Percentiles rank a stretch among this genome's conserved stretches.
phyloP scores from a whole-genome alignment of 768 basidiomycete genomes.

The Ramaria rubella region DNA sequence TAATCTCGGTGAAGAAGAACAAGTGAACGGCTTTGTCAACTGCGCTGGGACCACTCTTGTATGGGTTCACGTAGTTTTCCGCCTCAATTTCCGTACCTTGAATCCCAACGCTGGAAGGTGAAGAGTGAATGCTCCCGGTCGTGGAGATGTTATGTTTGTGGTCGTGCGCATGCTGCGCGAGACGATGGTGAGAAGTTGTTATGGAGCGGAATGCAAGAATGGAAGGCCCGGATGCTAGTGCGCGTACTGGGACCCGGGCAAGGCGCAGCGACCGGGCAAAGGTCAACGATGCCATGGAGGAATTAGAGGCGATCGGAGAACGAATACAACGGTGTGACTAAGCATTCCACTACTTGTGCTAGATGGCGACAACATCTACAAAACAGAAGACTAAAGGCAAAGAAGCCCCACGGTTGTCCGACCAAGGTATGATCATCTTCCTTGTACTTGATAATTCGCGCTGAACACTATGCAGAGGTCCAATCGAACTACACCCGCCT shows the following conservation, averaged over 20 bases:
- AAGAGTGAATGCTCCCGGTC: not conserved
- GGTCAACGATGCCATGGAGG: constrained; percentile 44
- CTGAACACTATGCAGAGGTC: constrained; percentile 46
- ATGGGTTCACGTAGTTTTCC: constrained; percentile 45
- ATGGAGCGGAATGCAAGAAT: constrained; percentile 46
- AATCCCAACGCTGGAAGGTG: not conserved
- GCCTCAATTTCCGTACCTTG: not conserved
- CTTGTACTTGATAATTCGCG: constrained; percentile 32
- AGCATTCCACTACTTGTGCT: constrained; percentile 17
- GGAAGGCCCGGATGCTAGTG: constrained; percentile 26
- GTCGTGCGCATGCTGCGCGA: constrained; percentile 19
- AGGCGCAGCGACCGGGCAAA: constrained; percentile 31
- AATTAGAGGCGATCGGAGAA: constrained; percentile 49
- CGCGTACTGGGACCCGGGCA: constrained; percentile 22
- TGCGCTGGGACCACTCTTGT: constrained; percentile 77
- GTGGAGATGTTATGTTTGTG: constrained; percentile 10
- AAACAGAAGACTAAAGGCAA: constrained; percentile 56
- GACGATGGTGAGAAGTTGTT: constrained; percentile 31
- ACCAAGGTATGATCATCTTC: constrained; percentile 56
- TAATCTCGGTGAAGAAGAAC: constrained; percentile 98
- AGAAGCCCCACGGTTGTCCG: constrained; percentile 38
- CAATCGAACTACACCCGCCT: constrained; percentile 75
- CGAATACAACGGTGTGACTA: constrained; percentile 39
- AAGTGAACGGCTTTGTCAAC: constrained; percentile 93
- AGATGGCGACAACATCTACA: constrained; percentile 41